phyloP scores from a whole-genome alignment of 192 early-diverging fungal genomes.

The Backusella circina region DNA sequence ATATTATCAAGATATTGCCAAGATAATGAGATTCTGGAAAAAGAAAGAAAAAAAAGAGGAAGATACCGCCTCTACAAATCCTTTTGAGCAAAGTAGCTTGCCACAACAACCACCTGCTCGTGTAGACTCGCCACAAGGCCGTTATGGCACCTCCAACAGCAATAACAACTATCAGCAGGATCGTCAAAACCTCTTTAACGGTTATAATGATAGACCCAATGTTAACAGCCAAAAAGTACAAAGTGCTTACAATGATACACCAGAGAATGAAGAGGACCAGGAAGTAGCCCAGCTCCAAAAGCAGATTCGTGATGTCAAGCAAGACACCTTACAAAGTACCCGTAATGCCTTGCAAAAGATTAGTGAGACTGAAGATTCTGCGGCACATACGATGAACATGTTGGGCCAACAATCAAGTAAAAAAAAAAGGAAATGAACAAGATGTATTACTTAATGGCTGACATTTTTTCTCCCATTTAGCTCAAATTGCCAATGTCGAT shows the following conservation, averaged over 20 bases:
- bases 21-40: background rate
- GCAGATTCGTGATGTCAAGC: conserved; percentile 56
- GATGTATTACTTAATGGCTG: background rate
- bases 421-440: background rate
- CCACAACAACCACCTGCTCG: background rate
- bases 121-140: background rate
- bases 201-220: background rate
- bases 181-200: conserved; percentile 8
- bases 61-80: background rate
- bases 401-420: conserved; percentile 61
- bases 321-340: conserved; percentile 64
- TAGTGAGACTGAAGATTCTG: conserved; percentile 56
- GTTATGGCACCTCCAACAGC: background rate
- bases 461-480: conserved; percentile 11
- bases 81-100: background rate
- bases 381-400: conserved; percentile 57
- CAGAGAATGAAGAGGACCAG: conserved; percentile 53
- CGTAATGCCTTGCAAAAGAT: conserved; percentile 60
- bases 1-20: background rate
- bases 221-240: background rate
- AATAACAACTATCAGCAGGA: background rate
- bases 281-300: conserved; percentile 54
- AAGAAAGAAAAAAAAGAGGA: background rate
- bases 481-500: conserved; percentile 45
- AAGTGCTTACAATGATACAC: background rate